Conservation (phyloP, 441 rosid species). For the Populus hybrid region DNA sequence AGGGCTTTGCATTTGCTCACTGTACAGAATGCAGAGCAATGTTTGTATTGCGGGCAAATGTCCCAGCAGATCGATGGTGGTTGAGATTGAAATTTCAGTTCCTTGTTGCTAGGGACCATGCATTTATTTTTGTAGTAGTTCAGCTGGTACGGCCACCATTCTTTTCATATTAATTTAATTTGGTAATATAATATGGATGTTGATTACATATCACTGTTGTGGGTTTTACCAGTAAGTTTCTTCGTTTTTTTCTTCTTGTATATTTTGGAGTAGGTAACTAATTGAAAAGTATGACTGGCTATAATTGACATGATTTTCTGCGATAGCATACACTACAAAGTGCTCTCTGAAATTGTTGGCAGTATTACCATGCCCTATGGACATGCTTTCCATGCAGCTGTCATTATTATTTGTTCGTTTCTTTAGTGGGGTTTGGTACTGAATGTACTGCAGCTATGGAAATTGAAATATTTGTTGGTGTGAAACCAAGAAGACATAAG, state of each 20-base stretch:
- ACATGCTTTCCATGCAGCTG: background rate
- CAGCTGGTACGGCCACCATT: conserved; percentile 74
- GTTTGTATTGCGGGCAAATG: conserved; percentile 90
- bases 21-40: conserved; percentile 98
- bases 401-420: background rate
- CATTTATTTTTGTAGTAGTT: conserved; percentile 84
- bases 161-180: background rate
- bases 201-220: background rate
- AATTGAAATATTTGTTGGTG: background rate
- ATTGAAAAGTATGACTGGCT: background rate
- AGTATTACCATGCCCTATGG: background rate
- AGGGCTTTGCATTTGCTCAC: conserved; percentile 99
- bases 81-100: conserved; percentile 96
- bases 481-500: background rate
- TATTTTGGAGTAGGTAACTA: background rate
- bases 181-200: conserved; percentile 3
- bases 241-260: background rate
- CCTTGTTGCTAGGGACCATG: conserved; percentile 96
- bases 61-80: conserved; percentile 99
- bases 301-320: conserved; percentile 2
- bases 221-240: background rate
- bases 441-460: background rate
- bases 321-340: background rate
- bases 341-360: background rate
- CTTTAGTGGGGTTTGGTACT: background rate